These are phyloP conservation scores for Plasmodium vinckei DNA, from an alignment of 169 alveolate genomes.

Conservation along the genomic window DNA sequence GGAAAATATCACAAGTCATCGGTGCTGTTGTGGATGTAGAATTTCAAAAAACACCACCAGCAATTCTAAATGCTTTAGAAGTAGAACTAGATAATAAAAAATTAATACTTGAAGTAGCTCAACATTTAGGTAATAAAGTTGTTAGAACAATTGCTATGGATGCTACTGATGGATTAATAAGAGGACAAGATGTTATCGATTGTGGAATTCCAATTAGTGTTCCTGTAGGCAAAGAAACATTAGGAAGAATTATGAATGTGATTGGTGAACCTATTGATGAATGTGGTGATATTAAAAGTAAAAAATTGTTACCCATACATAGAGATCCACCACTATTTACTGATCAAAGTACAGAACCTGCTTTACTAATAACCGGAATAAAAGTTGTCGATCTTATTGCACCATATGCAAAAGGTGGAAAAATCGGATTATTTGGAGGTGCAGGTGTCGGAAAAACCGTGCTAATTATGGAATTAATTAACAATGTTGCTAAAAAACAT, in stretches of 20 bases:
- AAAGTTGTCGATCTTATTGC: slow-evolving; percentile 97
- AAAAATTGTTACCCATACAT: slow-evolving; percentile 92
- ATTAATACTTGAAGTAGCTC: slow-evolving; percentile 96
- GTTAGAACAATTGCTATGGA: slow-evolving; percentile 97
- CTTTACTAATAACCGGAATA: slow-evolving; percentile 93
- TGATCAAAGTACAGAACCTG: slow-evolving; percentile 95
- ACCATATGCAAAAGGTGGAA: slow-evolving; percentile 99
- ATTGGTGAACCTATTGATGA: slow-evolving; percentile 98
- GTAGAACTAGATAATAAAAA: slow-evolving; percentile 90
- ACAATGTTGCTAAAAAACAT: slow-evolving; percentile 97
- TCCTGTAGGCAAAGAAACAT: slow-evolving; percentile 90
- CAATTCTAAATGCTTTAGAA: slow-evolving; percentile 95
- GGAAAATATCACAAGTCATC: slow-evolving; percentile 95
- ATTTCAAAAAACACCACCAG: slow-evolving; percentile 96
- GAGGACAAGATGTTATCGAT: slow-evolving; percentile 96
- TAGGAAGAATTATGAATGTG: slow-evolving; percentile 98
- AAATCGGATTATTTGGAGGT: slow-evolving; percentile 99
- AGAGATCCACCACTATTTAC: slow-evolving; percentile 96
- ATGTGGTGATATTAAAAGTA: slow-evolving; percentile 95
- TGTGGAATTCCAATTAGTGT: slow-evolving; percentile 96
- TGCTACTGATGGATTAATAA: slow-evolving; percentile 97
- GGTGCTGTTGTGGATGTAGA: slow-evolving; percentile 99
- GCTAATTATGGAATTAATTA: slow-evolving; percentile 97
- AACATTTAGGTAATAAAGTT: slow-evolving; percentile 94
- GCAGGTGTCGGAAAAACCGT: slow-evolving; percentile 99